These are phyloP conservation scores for Hordeum pubiflorum DNA, from an alignment of 202 grass and related monocot genomes.

Conservation along the genomic window DNA sequence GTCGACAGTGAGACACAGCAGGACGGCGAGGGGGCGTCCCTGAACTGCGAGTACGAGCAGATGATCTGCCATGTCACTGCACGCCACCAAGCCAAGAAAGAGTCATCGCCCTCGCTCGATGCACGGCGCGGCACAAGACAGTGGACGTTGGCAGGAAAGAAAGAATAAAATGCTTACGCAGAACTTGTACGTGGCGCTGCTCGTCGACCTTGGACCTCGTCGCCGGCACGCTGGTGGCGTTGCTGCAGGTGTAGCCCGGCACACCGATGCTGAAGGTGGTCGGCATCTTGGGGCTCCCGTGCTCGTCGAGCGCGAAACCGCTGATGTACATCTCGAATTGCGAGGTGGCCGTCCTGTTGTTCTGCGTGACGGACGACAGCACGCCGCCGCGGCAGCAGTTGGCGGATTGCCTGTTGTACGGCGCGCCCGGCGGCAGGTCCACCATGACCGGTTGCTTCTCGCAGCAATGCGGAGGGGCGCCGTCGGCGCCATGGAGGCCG, in stretches of 20 bases:
- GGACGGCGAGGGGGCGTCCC: slow-evolving; percentile 26
- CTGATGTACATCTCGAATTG: slow-evolving; percentile 49
- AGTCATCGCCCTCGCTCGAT: background rate
- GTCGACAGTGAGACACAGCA: slow-evolving; percentile 68
- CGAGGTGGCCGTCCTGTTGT: background rate
- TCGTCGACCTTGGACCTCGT: slow-evolving; percentile 29
- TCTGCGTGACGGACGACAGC: slow-evolving; percentile 43
- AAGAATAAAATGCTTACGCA: slow-evolving; percentile 19
- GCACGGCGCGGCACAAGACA: background rate
- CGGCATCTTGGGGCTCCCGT: slow-evolving; percentile 13
- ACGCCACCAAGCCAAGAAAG: background rate
- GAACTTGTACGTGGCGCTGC: slow-evolving; percentile 27
- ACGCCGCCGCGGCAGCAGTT: slow-evolving; percentile 67
- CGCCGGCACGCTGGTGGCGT: slow-evolving; percentile 24
- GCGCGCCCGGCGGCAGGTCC: slow-evolving; percentile 37
- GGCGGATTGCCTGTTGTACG: slow-evolving; percentile 37
- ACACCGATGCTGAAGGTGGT: slow-evolving; percentile 50
- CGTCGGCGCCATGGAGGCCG: background rate
- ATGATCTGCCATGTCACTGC: slow-evolving; percentile 70
- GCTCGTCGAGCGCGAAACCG: background rate
- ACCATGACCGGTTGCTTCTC: slow-evolving; percentile 32
- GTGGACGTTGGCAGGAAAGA: background rate
- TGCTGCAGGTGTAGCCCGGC: slow-evolving; percentile 67
- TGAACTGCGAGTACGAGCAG: slow-evolving; percentile 72
- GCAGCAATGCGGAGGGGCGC: slow-evolving; percentile 46